Evolutionary conservation across 805 yeast genomes (phyloP), one percentile per base, ranked within the genome.

Genomic region (Hanseniaspora mollemarum): DNA sequence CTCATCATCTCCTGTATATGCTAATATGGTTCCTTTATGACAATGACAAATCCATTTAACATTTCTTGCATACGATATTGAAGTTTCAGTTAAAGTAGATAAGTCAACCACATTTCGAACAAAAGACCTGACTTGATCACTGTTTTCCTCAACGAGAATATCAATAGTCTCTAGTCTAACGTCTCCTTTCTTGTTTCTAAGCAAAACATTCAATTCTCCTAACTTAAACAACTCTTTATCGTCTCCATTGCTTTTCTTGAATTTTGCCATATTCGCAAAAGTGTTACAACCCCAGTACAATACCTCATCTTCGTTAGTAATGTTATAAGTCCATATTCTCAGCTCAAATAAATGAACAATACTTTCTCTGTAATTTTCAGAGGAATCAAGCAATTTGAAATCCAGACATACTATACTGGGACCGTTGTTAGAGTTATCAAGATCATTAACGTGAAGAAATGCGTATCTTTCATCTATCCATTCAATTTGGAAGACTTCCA

Each of bases 391-490:
- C 19, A 37, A 40, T 13, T 44, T 35, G 4, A 50, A 37, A 26
- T 50, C 53, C 18, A 43, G 28, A 19, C 53, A 50, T 8, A 39
- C 43, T 13, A 50, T 37, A n/a, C 48, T 50, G 21, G 33, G 39
- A 2, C 40, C 49, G 10, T 44, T 39, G 2, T 40, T 21, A 8
- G 15, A 22, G 16, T 51, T 45, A 29, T 37, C 46, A 5, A 60
- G 61, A 22, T 55, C 57, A 41, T 52, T 54, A 18, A 56, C 51
- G 29, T 59, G 59, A 37, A 64, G 58, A 1, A 65, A 41, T 42
- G 65, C 44, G 54, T 63, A 64, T 5, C 62, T 59, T 24, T 50
- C 54, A 4, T 63, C 65, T 21, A 65, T 25, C 69, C 69, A 65
- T n/a, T 59, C 56, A 58, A 62, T 54, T 43, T 61, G 62, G 4